Evolutionary conservation across 2,329 filamentous ascomycete species (phyloP).

Genomic region (Stachybotrys chlorohalonatus): DNA sequence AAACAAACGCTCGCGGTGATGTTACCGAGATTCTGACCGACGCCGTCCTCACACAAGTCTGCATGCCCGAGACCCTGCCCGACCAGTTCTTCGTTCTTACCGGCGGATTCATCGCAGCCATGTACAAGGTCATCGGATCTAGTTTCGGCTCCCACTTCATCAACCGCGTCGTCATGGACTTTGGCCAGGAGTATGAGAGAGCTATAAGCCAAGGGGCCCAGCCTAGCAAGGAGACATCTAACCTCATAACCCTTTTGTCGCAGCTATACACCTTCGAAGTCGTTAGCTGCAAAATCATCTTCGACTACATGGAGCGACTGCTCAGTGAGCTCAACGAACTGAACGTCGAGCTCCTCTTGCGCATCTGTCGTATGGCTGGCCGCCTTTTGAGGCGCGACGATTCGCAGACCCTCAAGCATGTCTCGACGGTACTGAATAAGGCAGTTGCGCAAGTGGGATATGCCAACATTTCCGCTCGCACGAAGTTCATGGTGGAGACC

Average conservation of each 20-base stretch:
- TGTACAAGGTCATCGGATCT: slow-evolving; percentile 79
- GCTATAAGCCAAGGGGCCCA: slow-evolving; percentile 32
- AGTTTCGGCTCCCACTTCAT: slow-evolving; percentile 86
- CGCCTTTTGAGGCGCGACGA: slow-evolving; percentile 82
- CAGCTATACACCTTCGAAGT: slow-evolving; percentile 91
- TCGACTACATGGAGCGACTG: slow-evolving; percentile 81
- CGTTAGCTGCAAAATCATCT: slow-evolving; percentile 72
- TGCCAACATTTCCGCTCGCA: slow-evolving; percentile 69
- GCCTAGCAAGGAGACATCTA: slow-evolving; percentile 38
- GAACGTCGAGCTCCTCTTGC: slow-evolving; percentile 81
- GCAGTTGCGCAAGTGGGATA: slow-evolving; percentile 60
- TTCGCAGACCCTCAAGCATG: slow-evolving; percentile 78
- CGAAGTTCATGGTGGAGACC: slow-evolving; percentile 95
- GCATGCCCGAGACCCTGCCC: slow-evolving; percentile 66
- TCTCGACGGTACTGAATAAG: slow-evolving; percentile 70
- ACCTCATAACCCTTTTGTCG: slow-evolving; percentile 73
- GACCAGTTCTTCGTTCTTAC: slow-evolving; percentile 89
- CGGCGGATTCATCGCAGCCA: slow-evolving; percentile 78
- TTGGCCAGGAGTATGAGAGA: slow-evolving; percentile 55
- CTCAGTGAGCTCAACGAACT: slow-evolving; percentile 67
- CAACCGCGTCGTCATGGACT: slow-evolving; percentile 66
- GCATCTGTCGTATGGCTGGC: slow-evolving; percentile 74
- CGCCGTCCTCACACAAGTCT: slow-evolving; percentile 68
- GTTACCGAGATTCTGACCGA: slow-evolving; percentile 76
- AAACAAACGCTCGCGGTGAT: slow-evolving; percentile 74